Conservation (phyloP, 768 basidiomycete genomes). For the Scleroderma bovista region DNA sequence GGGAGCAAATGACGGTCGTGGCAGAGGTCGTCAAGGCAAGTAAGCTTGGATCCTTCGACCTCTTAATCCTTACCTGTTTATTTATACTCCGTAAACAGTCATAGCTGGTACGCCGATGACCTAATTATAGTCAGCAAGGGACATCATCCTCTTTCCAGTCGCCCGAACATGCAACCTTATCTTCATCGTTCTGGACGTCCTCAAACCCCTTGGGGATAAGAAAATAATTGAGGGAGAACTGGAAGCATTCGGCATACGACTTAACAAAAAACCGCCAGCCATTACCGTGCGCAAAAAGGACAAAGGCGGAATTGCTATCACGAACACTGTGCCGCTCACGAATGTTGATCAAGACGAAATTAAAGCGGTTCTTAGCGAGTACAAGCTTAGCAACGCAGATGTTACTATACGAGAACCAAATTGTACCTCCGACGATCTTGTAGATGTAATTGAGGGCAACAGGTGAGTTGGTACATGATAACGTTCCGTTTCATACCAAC, state of each 20-base stretch:
- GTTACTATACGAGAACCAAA: constrained; percentile 90
- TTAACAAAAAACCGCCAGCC: constrained; percentile 92
- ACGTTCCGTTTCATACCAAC: constrained; percentile 3
- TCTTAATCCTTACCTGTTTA: constrained; percentile 18
- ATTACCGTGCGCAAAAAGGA: constrained; percentile 83
- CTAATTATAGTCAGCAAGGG: constrained; percentile 5
- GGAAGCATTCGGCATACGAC: constrained; percentile 95
- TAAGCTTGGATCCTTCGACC: constrained; percentile 9
- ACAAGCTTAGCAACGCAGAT: constrained; percentile 83
- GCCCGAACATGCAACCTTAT: constrained; percentile 98
- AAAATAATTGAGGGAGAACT: constrained; percentile 86
- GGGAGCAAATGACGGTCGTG: constrained; percentile 93
- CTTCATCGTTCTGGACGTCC: constrained; percentile 96
- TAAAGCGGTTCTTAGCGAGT: constrained; percentile 91
- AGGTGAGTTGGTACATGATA: constrained; percentile 36
- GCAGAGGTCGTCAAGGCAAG: constrained; percentile 89
- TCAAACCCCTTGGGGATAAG: constrained; percentile 97
- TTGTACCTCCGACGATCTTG: constrained; percentile 91
- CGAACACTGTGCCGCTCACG: constrained; percentile 93
- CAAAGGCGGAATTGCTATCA: constrained; percentile 88
- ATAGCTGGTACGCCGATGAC: constrained; percentile 59
- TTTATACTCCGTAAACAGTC: constrained; percentile 35
- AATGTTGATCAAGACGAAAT: constrained; percentile 96
- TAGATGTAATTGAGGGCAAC: constrained; percentile 97
- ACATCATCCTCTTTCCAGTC: constrained; percentile 43